Conservation (phyloP, 2,329 filamentous ascomycete genomes). For the Didymella sp. region DNA sequence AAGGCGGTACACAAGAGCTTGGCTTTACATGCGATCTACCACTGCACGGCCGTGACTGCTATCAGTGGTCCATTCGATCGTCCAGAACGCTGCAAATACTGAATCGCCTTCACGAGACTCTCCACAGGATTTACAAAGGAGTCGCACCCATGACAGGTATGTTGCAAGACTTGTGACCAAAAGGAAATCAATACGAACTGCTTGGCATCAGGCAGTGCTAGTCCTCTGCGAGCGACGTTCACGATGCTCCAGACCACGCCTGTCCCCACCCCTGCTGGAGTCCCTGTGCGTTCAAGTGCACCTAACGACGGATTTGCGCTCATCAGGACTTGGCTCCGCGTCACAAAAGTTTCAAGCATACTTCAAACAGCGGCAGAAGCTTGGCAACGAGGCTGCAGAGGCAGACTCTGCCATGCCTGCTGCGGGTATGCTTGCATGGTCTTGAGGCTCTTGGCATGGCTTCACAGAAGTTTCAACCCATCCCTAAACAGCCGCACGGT, state of each 20-base stretch:
- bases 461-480: slow-evolving; percentile 51
- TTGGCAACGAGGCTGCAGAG: slow-evolving; percentile 33
- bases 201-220: not conserved
- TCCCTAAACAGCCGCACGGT: slow-evolving; percentile 39
- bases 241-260: slow-evolving; percentile 27
- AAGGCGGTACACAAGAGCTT: slow-evolving; percentile 17
- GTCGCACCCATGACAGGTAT: not conserved
- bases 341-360: slow-evolving; percentile 46
- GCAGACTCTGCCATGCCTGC: slow-evolving; percentile 30
- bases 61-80: not conserved
- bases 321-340: slow-evolving; percentile 40
- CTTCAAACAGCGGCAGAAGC: slow-evolving; percentile 40
- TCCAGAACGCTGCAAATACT: not conserved
- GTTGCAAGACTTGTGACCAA: not conserved
- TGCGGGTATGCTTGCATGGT: slow-evolving; percentile 33
- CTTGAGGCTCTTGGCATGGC: slow-evolving; percentile 48
- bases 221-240: slow-evolving; percentile 11
- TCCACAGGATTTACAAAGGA: not conserved
- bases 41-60: not conserved
- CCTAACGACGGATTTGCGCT: slow-evolving; percentile 26
- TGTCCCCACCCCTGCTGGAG: slow-evolving; percentile 23
- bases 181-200: not conserved
- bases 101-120: not conserved
- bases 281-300: slow-evolving; percentile 19
- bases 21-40: not conserved